Percentiles rank a stretch among this genome's conserved stretches.
Evolutionary conservation across 495 filamentous ascomycete species (phyloP).

Genomic region (Penicillium waksmanii): DNA sequence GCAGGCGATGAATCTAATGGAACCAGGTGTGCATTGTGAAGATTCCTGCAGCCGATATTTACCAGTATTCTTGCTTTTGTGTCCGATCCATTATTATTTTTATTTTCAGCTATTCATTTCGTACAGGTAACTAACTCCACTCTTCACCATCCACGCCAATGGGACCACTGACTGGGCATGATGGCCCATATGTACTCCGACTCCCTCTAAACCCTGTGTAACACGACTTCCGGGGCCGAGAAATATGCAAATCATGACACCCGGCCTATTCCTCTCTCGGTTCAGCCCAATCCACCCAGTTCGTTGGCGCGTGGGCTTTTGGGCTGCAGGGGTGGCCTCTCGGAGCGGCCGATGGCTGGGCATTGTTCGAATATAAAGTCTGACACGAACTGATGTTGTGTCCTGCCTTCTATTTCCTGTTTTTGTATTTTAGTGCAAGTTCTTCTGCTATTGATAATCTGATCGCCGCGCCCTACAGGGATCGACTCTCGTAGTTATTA

Average conservation of each 20-base stretch:
- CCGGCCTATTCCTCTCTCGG: neutral
- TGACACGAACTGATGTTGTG: neutral
- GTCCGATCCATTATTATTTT: neutral
- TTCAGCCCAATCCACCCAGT: neutral
- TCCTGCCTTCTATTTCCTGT: neutral
- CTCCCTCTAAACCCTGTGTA: neutral
- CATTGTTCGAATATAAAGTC: constrained; percentile 29
- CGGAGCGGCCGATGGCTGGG: constrained; percentile 31
- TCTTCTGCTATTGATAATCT: neutral
- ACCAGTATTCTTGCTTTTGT: no score
- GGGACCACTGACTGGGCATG: neutral
- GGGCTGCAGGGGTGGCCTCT: constrained; percentile 20
- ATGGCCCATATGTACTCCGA: neutral
- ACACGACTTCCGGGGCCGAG: neutral
- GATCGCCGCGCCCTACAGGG: constrained; percentile 10
- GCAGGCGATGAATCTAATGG: constrained; percentile 18
- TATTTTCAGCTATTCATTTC: neutral
- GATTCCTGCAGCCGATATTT: no score
- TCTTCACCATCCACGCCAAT: no score
- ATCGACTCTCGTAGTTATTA: neutral
- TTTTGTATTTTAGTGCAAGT: neutral
- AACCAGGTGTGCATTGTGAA: neutral
- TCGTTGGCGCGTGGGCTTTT: constrained; percentile 14
- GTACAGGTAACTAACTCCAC: neutral
- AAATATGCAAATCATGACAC: neutral